Evolutionary conservation across 352 stramenopile species (phyloP), one percentile per base, ranked within the genome.

Genomic region (Aphanomyces astaci): DNA sequence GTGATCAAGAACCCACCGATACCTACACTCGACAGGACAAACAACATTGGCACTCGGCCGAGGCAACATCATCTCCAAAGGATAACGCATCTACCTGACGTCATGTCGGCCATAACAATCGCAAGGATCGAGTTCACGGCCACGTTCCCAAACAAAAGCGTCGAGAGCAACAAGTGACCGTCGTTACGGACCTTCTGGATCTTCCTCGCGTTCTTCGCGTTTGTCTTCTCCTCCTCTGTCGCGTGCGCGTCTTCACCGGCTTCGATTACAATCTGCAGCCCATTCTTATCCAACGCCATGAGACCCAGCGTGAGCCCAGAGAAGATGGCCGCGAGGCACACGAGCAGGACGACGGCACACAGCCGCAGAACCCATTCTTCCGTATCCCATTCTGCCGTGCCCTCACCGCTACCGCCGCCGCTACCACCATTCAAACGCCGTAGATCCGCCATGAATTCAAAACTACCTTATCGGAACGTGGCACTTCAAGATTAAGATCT

Each of bases 151-250:
- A 99, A 74, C 17, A 99, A 81, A 36, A 99, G 79, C 19, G 97
- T 99, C 73, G 96, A 98, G 33, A 99, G 87, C 46, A 99, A 79
- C 24, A 98, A 78, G 75, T 99, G 99, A 36, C 97, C 96, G 74
- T 98, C 86, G 36, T 86, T 73, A 17, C 96, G 88, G 31, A 99
- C 72, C 2, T 90, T 87, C 22, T 86, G 49, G 39, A 98, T 96
- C 49, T 84, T 87, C 49, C 53, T 76, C 0, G 89, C 87, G 11
- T 75, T 78, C 17, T 66, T 57, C 17, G 76, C 81, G 43, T 92
- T 92, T 39, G 39, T 55, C 22, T 70, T 48, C 59, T 92, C 83
- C 11, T 95, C 80, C 4, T 74, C 60, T 0, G 83, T 90, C 52
- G 85, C 78, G 43, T 71, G 73, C 11, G 78, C 74, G 0, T 97